Conservation (phyloP, 345 rosid species). For the Noccaea bulbosa region DNA sequence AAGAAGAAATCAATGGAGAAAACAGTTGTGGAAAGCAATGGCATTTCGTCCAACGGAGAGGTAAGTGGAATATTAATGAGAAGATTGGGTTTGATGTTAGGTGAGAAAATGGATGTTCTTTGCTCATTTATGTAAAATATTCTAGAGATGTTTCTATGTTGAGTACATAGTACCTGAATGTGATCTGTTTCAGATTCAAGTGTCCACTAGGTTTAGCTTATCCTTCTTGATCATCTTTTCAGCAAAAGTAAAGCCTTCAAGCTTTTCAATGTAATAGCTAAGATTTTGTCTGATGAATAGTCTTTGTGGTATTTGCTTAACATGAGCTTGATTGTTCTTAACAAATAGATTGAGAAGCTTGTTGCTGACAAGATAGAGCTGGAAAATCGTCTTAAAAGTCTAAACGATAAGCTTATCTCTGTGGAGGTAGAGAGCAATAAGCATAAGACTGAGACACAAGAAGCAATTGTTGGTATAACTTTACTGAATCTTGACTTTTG, state of each 20-base stretch:
- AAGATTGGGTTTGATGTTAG: slow-evolving; percentile 10
- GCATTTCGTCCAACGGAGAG: slow-evolving; percentile 52
- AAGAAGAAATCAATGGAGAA: slow-evolving; percentile 78
- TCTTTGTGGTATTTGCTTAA: slow-evolving; percentile 6
- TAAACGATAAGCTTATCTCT: slow-evolving; percentile 61
- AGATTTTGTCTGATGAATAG: background rate
- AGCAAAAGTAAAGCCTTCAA: background rate
- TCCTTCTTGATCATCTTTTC: slow-evolving; percentile 6
- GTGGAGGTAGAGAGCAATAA: slow-evolving; percentile 58
- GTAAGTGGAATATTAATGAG: slow-evolving; percentile 45
- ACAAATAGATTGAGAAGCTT: slow-evolving; percentile 51
- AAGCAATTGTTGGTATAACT: slow-evolving; percentile 67
- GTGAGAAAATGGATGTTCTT: slow-evolving; percentile 11
- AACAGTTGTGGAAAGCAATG: slow-evolving; percentile 44
- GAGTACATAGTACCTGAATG: background rate
- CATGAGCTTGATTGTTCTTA: slow-evolving; percentile 28
- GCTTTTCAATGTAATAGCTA: background rate
- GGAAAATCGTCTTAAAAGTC: slow-evolving; percentile 57
- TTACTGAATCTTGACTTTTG: background rate
- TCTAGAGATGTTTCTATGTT: slow-evolving; percentile 9
- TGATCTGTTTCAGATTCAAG: slow-evolving; percentile 15
- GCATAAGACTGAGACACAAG: slow-evolving; percentile 58
- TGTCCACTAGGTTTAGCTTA: background rate
- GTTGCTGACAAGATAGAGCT: slow-evolving; percentile 56
- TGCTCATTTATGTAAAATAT: slow-evolving; percentile 1